Conservation (phyloP, 768 basidiomycete genomes). For the Ramaria rubella region DNA sequence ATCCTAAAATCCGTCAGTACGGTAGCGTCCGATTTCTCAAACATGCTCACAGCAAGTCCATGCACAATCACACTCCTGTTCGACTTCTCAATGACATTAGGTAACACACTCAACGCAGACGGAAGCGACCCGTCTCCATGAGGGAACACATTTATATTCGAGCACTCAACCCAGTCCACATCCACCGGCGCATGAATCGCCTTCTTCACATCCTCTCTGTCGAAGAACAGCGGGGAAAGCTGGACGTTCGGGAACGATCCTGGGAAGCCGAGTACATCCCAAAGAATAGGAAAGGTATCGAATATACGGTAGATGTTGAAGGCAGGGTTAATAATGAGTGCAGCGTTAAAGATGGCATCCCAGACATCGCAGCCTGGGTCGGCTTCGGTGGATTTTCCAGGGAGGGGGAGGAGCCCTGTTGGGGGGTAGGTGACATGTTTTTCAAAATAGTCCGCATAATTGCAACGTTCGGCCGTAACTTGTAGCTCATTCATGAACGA, state of each 20-base stretch:
- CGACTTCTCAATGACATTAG: conserved; percentile 72
- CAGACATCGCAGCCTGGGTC: conserved; percentile 59
- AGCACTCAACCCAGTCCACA: conserved; percentile 60
- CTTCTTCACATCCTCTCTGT: conserved; percentile 57
- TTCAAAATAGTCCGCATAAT: conserved; percentile 55
- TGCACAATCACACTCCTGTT: conserved; percentile 62
- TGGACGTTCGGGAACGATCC: conserved; percentile 38
- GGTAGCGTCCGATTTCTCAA: not conserved
- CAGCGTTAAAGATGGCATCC: conserved; percentile 56
- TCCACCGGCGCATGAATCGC: conserved; percentile 65
- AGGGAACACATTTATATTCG: conserved; percentile 53
- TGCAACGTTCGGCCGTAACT: conserved; percentile 43
- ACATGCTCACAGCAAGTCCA: conserved; percentile 40
- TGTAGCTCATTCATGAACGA: conserved; percentile 57
- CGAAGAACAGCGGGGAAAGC: conserved; percentile 58
- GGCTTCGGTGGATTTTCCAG: conserved; percentile 43
- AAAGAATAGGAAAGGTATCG: conserved; percentile 65
- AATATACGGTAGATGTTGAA: conserved; percentile 76
- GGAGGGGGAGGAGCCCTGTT: conserved; percentile 57
- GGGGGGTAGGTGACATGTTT: conserved; percentile 67
- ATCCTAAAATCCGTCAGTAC: conserved; percentile 30
- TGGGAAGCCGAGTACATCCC: conserved; percentile 84
- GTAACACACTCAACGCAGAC: conserved; percentile 57
- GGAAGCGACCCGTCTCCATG: conserved; percentile 55
- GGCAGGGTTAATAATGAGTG: conserved; percentile 59